These are phyloP conservation scores for Ophiostoma populinum DNA, from an alignment of 2,329 filamentous ascomycete genomes.

Conservation along the genomic window DNA sequence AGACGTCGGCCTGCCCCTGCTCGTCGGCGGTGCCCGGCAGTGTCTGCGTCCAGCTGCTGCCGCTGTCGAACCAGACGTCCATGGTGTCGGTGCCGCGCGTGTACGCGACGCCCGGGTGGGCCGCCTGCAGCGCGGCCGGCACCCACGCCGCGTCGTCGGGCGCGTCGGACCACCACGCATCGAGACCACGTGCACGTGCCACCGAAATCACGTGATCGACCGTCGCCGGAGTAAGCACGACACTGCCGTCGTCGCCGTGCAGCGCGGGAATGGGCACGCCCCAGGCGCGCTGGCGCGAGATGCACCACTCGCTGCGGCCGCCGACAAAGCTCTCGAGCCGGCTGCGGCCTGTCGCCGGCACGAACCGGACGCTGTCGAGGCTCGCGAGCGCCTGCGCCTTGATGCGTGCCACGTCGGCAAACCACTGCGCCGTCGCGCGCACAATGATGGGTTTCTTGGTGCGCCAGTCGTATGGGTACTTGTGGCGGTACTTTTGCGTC, in stretches of 20 bases:
- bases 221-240: conserved; percentile 61
- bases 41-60: conserved; percentile 66
- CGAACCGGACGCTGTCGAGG: conserved; percentile 56
- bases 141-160: conserved; percentile 65
- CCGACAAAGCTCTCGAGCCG: conserved; percentile 74
- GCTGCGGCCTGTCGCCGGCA: conserved; percentile 56
- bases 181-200: conserved; percentile 65
- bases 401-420: conserved; percentile 76
- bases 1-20: conserved; percentile 53
- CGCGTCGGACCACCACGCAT: conserved; percentile 86
- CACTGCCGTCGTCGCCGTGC: conserved; percentile 58
- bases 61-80: conserved; percentile 99
- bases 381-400: conserved; percentile 56
- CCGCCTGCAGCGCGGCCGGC: conserved; percentile 38
- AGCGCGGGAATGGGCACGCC: conserved; percentile 90
- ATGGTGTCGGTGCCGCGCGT: conserved; percentile 81
- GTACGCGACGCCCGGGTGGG: conserved; percentile 31
- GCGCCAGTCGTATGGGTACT: conserved; percentile 96
- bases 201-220: conserved; percentile 78
- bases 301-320: conserved; percentile 90
- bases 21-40: conserved; percentile 13
- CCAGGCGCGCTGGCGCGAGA: conserved; percentile 90
- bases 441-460: conserved; percentile 87
- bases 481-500: conserved; percentile 61
- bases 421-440: conserved; percentile 92